Evolutionary conservation across 2,329 filamentous ascomycete species (phyloP).

Genomic region (Aspergillus ruber): DNA sequence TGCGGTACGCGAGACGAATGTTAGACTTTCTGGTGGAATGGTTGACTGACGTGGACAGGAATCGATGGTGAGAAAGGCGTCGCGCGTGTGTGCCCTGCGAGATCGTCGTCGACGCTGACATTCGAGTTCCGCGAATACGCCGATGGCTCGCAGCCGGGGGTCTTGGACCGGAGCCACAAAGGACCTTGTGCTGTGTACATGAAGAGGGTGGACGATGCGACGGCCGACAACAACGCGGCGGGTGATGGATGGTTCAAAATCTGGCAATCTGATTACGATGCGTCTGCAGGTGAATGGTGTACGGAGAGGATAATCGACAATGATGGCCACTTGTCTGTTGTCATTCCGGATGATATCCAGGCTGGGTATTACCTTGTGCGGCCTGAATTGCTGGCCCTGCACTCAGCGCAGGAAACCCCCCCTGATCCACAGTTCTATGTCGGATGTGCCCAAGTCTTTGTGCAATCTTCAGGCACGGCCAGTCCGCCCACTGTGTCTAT

Average conservation of each 20-base stretch:
- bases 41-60: conserved; percentile 24
- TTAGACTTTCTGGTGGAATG: neutral
- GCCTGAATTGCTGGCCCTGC: conserved; percentile 63
- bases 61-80: conserved; percentile 45
- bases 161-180: conserved; percentile 56
- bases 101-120: conserved; percentile 52
- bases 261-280: conserved; percentile 62
- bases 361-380: conserved; percentile 66
- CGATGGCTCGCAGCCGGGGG: conserved; percentile 47
- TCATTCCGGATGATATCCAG: conserved; percentile 55
- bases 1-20: conserved; percentile 51
- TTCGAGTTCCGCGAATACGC: conserved; percentile 62
- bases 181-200: conserved; percentile 69
- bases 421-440: conserved; percentile 65
- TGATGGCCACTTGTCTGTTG: conserved; percentile 57
- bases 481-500: conserved; percentile 55
- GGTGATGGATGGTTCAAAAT: conserved; percentile 75
- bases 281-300: conserved; percentile 56
- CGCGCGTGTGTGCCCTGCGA: conserved; percentile 40
- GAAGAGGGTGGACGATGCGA: conserved; percentile 59
- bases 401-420: conserved; percentile 50
- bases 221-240: conserved; percentile 43
- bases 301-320: conserved; percentile 61
- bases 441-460: conserved; percentile 65
- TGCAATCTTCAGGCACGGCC: conserved; percentile 46